Base-by-base conservation (phyloP, 768 basidiomycete genomes). In the Trametes cubensis region DNA sequence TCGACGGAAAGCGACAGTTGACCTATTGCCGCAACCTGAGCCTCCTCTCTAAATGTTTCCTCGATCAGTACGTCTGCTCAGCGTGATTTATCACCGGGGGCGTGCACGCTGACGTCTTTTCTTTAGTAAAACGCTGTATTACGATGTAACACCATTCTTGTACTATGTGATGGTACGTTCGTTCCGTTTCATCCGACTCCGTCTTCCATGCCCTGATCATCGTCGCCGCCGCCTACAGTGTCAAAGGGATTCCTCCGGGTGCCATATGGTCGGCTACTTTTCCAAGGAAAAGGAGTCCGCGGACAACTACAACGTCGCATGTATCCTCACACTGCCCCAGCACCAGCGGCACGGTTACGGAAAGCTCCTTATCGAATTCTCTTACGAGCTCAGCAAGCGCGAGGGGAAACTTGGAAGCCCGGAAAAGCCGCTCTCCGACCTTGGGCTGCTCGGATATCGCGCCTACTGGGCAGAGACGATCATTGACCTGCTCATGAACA, bases 61-160 rank as follows among this genome's bases (percentile, higher is more conserved):
- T 99, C 63, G 97, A 99, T 74, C 97, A 99, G 92, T 94, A 73
- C 70, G 91, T 85, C 20, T 47, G 50, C 47, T 67, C 63, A 66
- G 39, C 48, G 30, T 40, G 25, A 13, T 40, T 10, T 46, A 38
- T 42, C 42, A 34, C 54, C 42, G 42, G 61, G 46, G 42, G 51
- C 28, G 7, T 28, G 28, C 7, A 28, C 52, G 30, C 72, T 57
- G 75, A 66, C 21, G 44, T 63, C 61, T 56, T 64, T 51, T 47
- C 62, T 40, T 53, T 70, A 94, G 92, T 80, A 99, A 99, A 81
- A 98, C 96, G 17, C 80, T 99, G 66, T 98, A 99, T 78, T 99
- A 98, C 78, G 97, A 99, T 78, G 96, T 98, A 69, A 98, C 98
- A 61, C 97, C 97, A 2, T 99, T 99, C 81, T 85, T 99, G 84